Evolutionary conservation across 1,139 yeast species (phyloP), one percentile per base, ranked within the genome.

Genomic region (Trichomonascaceae sp.): DNA sequence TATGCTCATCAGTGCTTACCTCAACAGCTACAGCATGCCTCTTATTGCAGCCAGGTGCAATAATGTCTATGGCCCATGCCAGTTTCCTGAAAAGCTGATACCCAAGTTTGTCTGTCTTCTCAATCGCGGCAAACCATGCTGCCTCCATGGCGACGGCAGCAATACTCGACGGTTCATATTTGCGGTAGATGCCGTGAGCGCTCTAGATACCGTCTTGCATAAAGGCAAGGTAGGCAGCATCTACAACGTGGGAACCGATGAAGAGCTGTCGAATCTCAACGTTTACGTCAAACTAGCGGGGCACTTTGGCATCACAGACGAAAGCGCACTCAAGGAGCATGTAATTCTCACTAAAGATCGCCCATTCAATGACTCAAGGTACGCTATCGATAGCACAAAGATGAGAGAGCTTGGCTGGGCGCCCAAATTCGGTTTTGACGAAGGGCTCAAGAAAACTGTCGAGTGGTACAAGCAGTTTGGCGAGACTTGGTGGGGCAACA

Each of bases 11-110:
- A 51, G 60, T 28, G 64, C 76, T 0, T 73, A 73, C 43, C 46
- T 52, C 29, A 57, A 57, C 37, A 65, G 73, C 16, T 72, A 54
- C 46, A 52, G 57, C 4, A 37, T 71, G 9, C 73, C 72, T 2
- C 54, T 63, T 3, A 54, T 62, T 8, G 60, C 65, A 2, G 50
- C 71, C 3, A 53, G 78, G 27, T 64, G 74, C 32, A 71, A 71
- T 46, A 73, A 73, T 43, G 65, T 72, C 4, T 73, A 67, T 46
- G 78, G 78, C 0, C 69, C 72, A 0, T 54, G 61, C 26, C 78
- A 73, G 47, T 67, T 62, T 42, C 75, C 74, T 0, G 78, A 73
- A 37, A 73, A 73, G 43, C 59, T 73, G 27, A 65, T 73, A 5
- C 73, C 78, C 1, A 54, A 53, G 37, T 59, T 60, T 36, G 50